Conservation (phyloP, 2,329 filamentous ascomycete genomes). For the Colletotrichum tofieldiae region DNA sequence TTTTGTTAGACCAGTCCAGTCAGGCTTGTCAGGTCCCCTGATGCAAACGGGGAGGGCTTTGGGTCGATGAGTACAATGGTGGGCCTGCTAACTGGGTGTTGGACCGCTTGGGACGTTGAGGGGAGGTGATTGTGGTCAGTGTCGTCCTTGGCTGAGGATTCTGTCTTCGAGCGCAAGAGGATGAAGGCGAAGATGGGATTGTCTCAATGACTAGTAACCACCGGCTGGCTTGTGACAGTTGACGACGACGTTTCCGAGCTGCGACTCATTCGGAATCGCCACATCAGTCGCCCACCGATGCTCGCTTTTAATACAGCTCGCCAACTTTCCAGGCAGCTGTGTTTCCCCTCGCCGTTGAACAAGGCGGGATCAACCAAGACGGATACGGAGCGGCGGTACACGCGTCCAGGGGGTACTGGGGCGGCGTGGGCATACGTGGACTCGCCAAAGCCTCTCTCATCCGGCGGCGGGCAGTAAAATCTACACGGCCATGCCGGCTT, state of each 20-base stretch:
- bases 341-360: background rate
- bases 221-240: background rate
- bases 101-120: background rate
- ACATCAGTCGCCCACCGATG: background rate
- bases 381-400: background rate
- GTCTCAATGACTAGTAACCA: background rate
- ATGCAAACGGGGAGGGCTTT: background rate
- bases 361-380: background rate
- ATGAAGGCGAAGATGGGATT: background rate
- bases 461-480: no score
- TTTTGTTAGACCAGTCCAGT: background rate
- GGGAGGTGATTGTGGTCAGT: background rate
- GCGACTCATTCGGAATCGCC: background rate
- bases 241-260: background rate
- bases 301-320: no score
- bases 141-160: background rate
- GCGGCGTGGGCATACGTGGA: conserved; percentile 1
- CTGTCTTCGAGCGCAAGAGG: background rate
- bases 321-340: background rate
- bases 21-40: background rate
- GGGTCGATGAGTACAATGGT: background rate
- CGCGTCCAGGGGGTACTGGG: background rate
- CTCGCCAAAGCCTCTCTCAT: background rate
- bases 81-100: background rate
- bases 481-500: background rate